Conservation (phyloP, 192 early-diverging fungal species). For the Backusella morwellensis region DNA sequence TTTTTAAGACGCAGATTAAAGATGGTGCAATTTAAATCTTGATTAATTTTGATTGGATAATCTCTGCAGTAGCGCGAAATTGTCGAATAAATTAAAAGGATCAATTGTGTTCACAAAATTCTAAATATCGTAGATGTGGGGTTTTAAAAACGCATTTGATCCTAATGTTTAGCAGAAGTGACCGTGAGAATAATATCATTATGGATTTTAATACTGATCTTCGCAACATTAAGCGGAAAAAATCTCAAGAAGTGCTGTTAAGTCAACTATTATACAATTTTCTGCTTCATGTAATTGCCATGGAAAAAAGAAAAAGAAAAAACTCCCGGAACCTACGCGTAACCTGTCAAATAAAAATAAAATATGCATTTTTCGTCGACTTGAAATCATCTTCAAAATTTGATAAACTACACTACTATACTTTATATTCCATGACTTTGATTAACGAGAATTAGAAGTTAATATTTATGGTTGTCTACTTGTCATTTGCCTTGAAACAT, state of each 20-base stretch:
- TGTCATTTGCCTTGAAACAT: neutral
- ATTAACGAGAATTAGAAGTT: neutral
- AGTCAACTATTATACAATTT: neutral
- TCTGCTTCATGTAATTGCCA: neutral
- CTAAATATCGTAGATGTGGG: neutral
- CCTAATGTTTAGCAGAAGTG: neutral
- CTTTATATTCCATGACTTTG: neutral
- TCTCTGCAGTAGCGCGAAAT: neutral
- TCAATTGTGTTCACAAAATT: neutral
- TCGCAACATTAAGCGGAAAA: neutral
- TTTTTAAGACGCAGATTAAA: neutral
- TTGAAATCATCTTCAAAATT: neutral
- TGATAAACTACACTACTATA: neutral
- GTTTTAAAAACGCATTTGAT: neutral
- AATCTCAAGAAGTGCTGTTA: neutral
- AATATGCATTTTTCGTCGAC: neutral
- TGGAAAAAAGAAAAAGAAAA: neutral
- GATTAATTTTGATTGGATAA: slow-evolving; percentile 3
- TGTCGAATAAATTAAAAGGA: neutral
- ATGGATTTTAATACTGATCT: neutral
- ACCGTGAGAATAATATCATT: neutral
- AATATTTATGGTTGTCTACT: neutral
- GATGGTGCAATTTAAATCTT: slow-evolving; percentile 6
- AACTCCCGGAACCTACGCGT: neutral
- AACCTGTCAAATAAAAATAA: neutral